Conservation (phyloP, 495 filamentous ascomycete genomes). For the Daldinia childiae region DNA sequence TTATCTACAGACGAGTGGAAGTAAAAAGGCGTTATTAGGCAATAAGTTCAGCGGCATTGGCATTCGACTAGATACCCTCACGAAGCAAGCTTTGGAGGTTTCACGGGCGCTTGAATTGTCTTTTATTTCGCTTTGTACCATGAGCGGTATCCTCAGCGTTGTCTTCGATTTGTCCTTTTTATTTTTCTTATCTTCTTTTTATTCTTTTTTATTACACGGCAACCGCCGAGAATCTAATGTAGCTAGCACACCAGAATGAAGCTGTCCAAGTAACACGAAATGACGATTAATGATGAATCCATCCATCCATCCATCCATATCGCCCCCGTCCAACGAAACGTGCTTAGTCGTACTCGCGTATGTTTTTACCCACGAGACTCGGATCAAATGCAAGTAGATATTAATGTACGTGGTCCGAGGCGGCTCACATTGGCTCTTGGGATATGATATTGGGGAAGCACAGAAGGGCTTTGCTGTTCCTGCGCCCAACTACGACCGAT, state of each 20-base stretch:
- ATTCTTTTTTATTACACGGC: background rate
- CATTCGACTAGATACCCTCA: slow-evolving; percentile 44
- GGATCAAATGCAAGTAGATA: slow-evolving; percentile 22
- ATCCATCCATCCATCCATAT: too few species aligned
- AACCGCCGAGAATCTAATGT: slow-evolving; percentile 28
- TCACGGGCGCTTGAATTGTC: slow-evolving; percentile 29
- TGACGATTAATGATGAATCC: slow-evolving; percentile 18
- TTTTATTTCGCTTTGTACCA: slow-evolving; percentile 28
- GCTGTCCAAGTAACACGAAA: slow-evolving; percentile 26
- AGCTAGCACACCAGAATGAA: slow-evolving; percentile 42
- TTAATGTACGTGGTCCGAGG: slow-evolving; percentile 12
- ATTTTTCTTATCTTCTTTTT: slow-evolving; percentile 32
- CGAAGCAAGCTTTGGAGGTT: slow-evolving; percentile 41
- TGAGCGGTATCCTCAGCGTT: slow-evolving; percentile 27
- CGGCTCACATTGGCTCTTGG: background rate
- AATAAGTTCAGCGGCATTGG: slow-evolving; percentile 34
- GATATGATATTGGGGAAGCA: slow-evolving; percentile 18
- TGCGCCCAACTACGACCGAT: slow-evolving; percentile 9
- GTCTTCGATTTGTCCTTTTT: slow-evolving; percentile 26
- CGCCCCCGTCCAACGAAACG: background rate
- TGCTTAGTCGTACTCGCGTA: slow-evolving; percentile 8
- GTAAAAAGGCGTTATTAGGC: slow-evolving; percentile 26
- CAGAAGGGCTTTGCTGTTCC: slow-evolving; percentile 14
- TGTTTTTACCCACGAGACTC: slow-evolving; percentile 13
- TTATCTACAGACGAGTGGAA: background rate